Evolutionary conservation across 495 filamentous ascomycete genomes (phyloP).

Genomic region (Delitschia confertaspora): DNA sequence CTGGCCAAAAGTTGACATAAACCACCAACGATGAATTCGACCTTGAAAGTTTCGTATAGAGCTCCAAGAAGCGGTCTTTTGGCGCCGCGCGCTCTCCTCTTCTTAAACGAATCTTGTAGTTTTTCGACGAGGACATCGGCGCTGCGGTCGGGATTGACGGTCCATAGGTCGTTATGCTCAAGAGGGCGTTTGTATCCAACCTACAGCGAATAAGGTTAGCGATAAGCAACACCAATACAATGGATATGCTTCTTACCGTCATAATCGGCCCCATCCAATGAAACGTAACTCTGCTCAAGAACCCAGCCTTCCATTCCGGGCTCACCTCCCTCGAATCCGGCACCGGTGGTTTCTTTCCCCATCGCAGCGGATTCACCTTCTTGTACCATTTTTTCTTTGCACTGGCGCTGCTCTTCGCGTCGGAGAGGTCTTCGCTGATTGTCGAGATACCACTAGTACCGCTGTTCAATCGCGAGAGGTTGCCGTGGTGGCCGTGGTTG

Average conservation of each 20-base stretch:
- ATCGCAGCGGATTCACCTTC: constrained; percentile 53
- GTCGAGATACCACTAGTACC: constrained; percentile 41
- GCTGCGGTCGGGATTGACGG: constrained; percentile 70
- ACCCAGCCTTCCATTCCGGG: constrained; percentile 50
- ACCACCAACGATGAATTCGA: constrained; percentile 78
- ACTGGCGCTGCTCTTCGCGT: constrained; percentile 22
- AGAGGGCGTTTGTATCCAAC: constrained; percentile 76
- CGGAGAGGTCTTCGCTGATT: constrained; percentile 35
- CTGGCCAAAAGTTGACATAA: constrained; percentile 63
- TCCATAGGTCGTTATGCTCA: constrained; percentile 78
- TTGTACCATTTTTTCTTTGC: constrained; percentile 51
- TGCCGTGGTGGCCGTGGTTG: constrained; percentile 10
- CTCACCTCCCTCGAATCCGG: constrained; percentile 47
- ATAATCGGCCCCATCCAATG: constrained; percentile 64
- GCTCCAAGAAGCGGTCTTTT: constrained; percentile 71
- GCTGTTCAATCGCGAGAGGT: constrained; percentile 35
- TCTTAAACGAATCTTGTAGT: constrained; percentile 57
- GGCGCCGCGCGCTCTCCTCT: constrained; percentile 54
- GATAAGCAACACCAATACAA: constrained; percentile 1
- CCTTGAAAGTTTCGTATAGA: constrained; percentile 76
- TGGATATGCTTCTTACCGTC: constrained; percentile 43
- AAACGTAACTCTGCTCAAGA: constrained; percentile 54
- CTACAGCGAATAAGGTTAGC: constrained; percentile 30
- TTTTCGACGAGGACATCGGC: constrained; percentile 57
- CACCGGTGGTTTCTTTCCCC: constrained; percentile 50